Evolutionary conservation across 108 stramenopile genomes (phyloP).

Genomic region (Cyclotella cryptica): DNA sequence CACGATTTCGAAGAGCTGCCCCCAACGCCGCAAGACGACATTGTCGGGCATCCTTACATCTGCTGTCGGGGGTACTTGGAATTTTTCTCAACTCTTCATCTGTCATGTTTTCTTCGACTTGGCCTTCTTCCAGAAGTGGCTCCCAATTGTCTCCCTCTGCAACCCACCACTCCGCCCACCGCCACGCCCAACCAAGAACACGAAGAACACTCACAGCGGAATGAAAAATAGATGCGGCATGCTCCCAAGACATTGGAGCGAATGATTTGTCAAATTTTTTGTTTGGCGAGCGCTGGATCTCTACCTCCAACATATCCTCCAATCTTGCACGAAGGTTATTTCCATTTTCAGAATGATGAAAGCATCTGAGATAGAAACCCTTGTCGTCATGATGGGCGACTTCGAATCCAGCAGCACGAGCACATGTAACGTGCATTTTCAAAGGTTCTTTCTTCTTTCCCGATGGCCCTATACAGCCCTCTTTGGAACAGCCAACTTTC

Average conservation of each 20-base stretch:
- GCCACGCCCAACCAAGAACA: conserved; percentile 89
- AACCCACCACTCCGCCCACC: conserved; percentile 93
- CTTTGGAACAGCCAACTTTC: conserved; percentile 66
- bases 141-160: conserved; percentile 81
- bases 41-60: conserved; percentile 73
- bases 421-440: conserved; percentile 79
- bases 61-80: conserved; percentile 67
- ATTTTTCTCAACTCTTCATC: conserved; percentile 79
- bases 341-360: conserved; percentile 60
- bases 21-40: conserved; percentile 88
- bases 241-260: conserved; percentile 60
- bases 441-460: conserved; percentile 40
- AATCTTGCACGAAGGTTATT: conserved; percentile 73
- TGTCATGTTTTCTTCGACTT: conserved; percentile 77
- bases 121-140: conserved; percentile 72
- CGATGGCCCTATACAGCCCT: conserved; percentile 45
- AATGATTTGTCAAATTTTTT: conserved; percentile 21
- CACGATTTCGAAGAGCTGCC: conserved; percentile 85
- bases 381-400: conserved; percentile 37
- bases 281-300: conserved; percentile 44
- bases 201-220: conserved; percentile 68
- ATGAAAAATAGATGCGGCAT: conserved; percentile 70
- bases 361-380: conserved; percentile 57
- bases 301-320: conserved; percentile 81
- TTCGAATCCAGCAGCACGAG: conserved; percentile 84